Conservation (phyloP, 2,329 filamentous ascomycete genomes). For the Neofusicoccum umdonicola region DNA sequence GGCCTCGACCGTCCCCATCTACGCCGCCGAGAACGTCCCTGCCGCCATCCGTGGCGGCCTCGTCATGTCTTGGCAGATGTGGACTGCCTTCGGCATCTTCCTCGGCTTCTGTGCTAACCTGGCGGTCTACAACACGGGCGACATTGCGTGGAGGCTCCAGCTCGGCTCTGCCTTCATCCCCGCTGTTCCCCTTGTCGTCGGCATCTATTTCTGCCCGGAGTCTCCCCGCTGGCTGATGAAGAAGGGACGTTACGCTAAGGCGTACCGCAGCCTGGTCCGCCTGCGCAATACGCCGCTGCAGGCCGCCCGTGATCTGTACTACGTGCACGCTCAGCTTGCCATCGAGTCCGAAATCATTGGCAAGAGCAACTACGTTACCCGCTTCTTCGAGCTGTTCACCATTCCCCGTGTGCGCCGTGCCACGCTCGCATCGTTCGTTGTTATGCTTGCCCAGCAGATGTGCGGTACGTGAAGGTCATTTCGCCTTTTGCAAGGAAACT, state of each 20-base stretch:
- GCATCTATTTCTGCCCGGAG: conserved; percentile 44
- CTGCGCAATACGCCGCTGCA: conserved; percentile 41
- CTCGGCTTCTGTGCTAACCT: conserved; percentile 43
- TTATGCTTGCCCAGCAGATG: conserved; percentile 71
- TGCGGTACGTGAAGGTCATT: conserved; percentile 40
- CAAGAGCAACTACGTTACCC: conserved; percentile 40
- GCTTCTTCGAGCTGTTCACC: conserved; percentile 60
- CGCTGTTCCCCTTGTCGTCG: conserved; percentile 37
- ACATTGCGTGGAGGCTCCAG: conserved; percentile 40
- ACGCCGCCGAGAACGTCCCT: conserved; percentile 39
- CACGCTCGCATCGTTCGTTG: conserved; percentile 71
- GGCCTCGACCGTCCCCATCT: conserved; percentile 46
- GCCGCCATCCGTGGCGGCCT: conserved; percentile 42
- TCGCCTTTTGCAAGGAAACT: too few species aligned
- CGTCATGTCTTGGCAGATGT: conserved; percentile 49
- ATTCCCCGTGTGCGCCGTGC: conserved; percentile 69
- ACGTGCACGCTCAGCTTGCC: conserved; percentile 38
- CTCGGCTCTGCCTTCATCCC: conserved; percentile 41
- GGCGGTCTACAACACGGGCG: conserved; percentile 36
- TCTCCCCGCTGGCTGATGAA: conserved; percentile 42
- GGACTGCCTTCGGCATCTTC: conserved; percentile 47
- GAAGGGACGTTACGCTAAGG: conserved; percentile 38
- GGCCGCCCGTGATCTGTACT: conserved; percentile 44
- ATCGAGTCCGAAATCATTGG: conserved; percentile 35
- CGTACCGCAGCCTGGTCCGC: conserved; percentile 38